Conservation (phyloP, 495 filamentous ascomycete species). For the Penicillium fimorum region DNA sequence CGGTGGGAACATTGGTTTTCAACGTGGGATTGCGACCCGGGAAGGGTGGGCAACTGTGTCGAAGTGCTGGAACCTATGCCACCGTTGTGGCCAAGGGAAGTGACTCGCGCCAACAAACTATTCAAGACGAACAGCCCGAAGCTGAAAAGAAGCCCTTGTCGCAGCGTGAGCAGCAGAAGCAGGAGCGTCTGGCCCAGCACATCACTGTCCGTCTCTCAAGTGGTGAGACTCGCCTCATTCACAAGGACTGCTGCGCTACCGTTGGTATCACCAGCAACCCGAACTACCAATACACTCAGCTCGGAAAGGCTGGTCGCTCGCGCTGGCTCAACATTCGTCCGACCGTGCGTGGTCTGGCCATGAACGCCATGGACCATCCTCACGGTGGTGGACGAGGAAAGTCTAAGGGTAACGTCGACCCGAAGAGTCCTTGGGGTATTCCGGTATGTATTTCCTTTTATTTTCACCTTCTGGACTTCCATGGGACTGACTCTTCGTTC, state of each 20-base stretch:
- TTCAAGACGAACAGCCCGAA: constrained; percentile 25
- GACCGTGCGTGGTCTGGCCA: constrained; percentile 92
- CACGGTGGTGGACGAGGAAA: constrained; percentile 99
- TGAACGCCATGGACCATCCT: constrained; percentile 96
- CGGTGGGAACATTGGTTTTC: constrained; percentile 85
- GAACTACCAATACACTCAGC: constrained; percentile 81
- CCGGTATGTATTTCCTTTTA: constrained; percentile 62
- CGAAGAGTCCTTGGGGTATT: constrained; percentile 92
- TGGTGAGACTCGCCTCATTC: constrained; percentile 84
- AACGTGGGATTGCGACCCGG: constrained; percentile 75
- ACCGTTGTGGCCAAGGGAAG: constrained; percentile 83
- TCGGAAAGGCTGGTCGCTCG: constrained; percentile 91
- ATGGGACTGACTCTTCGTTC: constrained; percentile 20
- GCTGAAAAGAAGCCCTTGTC: constrained; percentile 36
- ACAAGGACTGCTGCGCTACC: constrained; percentile 88
- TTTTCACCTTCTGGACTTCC: not conserved
- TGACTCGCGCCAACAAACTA: constrained; percentile 44
- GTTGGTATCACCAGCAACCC: constrained; percentile 91
- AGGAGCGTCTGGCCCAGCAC: constrained; percentile 59
- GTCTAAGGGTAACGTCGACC: constrained; percentile 94
- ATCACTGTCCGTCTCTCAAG: constrained; percentile 84
- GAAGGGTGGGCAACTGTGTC: constrained; percentile 82
- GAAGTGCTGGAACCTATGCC: constrained; percentile 88
- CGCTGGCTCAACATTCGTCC: constrained; percentile 92
- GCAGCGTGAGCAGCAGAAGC: constrained; percentile 44